Percentiles rank a stretch among this genome's conserved stretches.
Conservation (phyloP, 352 stramenopile genomes). For the Globisporangium uncinulatum region DNA sequence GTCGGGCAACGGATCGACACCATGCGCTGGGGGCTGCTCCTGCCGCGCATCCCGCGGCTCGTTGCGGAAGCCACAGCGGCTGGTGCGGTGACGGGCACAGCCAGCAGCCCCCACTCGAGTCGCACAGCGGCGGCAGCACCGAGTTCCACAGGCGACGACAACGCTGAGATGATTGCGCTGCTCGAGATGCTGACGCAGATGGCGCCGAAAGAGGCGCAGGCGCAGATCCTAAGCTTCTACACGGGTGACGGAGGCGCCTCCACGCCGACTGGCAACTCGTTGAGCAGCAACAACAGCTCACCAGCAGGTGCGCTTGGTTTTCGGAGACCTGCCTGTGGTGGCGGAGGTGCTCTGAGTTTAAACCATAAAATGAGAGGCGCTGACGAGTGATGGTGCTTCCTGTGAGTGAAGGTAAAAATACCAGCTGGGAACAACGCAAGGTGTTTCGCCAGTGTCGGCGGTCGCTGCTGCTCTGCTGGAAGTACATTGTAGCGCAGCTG, state of each 20-base stretch:
- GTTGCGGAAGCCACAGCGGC: conserved; percentile 31
- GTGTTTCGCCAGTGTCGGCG: conserved; percentile 57
- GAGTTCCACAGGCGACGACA: conserved; percentile 1
- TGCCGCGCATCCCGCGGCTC: conserved; percentile 36
- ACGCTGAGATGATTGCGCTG: conserved; percentile 22
- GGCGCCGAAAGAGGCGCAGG: conserved; percentile 45
- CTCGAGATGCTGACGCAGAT: conserved; percentile 53
- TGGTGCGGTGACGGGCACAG: not conserved
- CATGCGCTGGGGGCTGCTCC: conserved; percentile 29
- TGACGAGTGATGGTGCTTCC: too few species aligned
- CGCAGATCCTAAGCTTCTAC: conserved; percentile 53
- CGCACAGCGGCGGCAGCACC: not conserved
- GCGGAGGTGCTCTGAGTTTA: not conserved
- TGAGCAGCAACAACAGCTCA: conserved; percentile 6
- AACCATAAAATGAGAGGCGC: not conserved
- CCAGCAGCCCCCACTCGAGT: not conserved
- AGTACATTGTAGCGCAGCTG: conserved; percentile 53
- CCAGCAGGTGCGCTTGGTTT: conserved; percentile 13
- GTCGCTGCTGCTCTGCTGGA: conserved; percentile 59
- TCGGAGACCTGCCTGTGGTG: too few species aligned
- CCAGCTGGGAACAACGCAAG: conserved; percentile 29
- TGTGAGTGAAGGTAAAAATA: conserved; percentile 12
- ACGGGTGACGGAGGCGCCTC: conserved; percentile 12
- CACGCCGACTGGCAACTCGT: conserved; percentile 2
- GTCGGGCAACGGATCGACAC: not conserved